Conservation (phyloP, 495 filamentous ascomycete species). For the Collariella sp. region DNA sequence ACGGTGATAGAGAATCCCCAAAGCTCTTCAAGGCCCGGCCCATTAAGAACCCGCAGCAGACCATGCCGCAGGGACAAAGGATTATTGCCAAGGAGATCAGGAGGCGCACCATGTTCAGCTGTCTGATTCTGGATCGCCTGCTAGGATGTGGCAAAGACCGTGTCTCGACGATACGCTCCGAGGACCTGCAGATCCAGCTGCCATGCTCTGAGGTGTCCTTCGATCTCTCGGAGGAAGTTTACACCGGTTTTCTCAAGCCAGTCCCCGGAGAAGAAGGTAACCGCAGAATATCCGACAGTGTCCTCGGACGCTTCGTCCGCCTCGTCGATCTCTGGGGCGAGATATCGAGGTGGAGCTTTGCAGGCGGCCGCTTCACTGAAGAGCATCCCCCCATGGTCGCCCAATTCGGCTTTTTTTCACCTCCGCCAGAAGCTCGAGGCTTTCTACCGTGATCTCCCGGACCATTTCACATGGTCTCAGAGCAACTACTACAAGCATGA, state of each 20-base stretch:
- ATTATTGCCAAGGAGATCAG: constrained; percentile 66
- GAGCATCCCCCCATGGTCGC: constrained; percentile 55
- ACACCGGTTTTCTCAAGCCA: constrained; percentile 41
- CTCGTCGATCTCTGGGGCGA: constrained; percentile 72
- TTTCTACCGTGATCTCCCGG: constrained; percentile 61
- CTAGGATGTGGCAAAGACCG: constrained; percentile 68
- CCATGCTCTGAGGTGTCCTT: constrained; percentile 61
- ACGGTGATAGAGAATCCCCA: constrained; percentile 42
- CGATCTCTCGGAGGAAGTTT: constrained; percentile 60
- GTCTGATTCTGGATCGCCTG: constrained; percentile 74
- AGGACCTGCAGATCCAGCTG: constrained; percentile 60
- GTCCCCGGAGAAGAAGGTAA: constrained; percentile 19
- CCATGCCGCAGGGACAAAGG: constrained; percentile 34
- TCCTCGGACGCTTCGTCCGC: constrained; percentile 67
- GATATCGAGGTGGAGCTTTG: constrained; percentile 66
- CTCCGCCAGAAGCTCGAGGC: constrained; percentile 52
- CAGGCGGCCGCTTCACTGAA: constrained; percentile 57
- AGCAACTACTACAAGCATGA: constrained; percentile 77
- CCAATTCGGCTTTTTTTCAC: constrained; percentile 52
- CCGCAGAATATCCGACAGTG: constrained; percentile 47
- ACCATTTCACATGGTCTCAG: constrained; percentile 59
- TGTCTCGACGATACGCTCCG: constrained; percentile 56
- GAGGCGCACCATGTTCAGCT: constrained; percentile 79
- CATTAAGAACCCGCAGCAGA: constrained; percentile 10
- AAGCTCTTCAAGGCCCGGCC: constrained; percentile 22